Percentiles rank a stretch among this genome's conserved stretches.
phyloP scores from a whole-genome alignment of 2,329 filamentous ascomycete species.

The Mollisiaceae sp. region DNA sequence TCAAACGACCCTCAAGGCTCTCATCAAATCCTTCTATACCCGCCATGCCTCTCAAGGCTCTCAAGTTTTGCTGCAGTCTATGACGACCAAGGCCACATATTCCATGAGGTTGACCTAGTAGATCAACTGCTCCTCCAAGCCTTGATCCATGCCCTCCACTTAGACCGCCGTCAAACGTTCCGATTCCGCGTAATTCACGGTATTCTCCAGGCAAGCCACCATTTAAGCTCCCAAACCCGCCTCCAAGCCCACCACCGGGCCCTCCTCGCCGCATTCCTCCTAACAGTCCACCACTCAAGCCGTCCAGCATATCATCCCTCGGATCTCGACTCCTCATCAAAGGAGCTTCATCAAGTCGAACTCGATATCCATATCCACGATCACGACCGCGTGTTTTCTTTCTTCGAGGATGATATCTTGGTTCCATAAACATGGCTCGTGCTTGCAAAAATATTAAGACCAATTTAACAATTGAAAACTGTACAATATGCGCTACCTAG shows the following conservation, averaged over 20 bases:
- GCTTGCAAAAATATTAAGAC: background rate
- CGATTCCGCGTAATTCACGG: background rate
- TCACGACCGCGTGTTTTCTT: background rate
- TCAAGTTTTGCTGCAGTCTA: no score
- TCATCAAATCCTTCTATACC: background rate
- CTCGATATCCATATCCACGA: background rate
- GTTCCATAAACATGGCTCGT: background rate
- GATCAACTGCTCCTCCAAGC: background rate
- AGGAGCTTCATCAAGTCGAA: constrained; percentile 15
- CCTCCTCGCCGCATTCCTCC: background rate
- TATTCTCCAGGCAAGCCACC: background rate
- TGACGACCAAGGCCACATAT: no score
- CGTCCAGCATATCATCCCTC: constrained; percentile 19
- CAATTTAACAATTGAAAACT: background rate
- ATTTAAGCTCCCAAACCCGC: background rate
- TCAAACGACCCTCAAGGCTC: background rate
- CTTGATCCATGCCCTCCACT: background rate
- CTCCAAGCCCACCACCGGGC: constrained; percentile 6
- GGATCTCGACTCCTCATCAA: constrained; percentile 22
- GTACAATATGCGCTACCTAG: background rate
- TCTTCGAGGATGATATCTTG: background rate
- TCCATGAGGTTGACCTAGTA: background rate
- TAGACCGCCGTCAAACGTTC: background rate
- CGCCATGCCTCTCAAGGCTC: background rate
- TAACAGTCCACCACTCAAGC: constrained; percentile 12